These are phyloP conservation scores for Pochonia chlamydosporia DNA, from an alignment of 2,329 filamentous ascomycete species.

Conservation along the genomic window DNA sequence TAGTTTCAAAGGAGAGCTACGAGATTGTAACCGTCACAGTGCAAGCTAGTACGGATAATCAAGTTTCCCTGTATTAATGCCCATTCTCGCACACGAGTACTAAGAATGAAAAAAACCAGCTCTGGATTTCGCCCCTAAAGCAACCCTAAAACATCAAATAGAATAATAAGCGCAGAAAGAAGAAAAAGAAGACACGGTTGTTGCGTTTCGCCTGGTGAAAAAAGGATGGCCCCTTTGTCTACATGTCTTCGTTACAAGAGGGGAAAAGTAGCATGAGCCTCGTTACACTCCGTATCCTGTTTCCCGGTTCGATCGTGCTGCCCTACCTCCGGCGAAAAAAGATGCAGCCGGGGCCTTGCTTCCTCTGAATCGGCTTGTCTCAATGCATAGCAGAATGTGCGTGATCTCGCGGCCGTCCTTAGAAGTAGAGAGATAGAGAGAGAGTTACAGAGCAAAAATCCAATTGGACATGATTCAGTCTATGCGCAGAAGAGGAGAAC, in stretches of 20 bases:
- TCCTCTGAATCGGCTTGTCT: constrained; percentile 7
- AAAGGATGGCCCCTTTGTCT: not conserved
- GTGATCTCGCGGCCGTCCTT: constrained; percentile 9
- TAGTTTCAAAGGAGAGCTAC: not conserved
- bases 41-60: not conserved
- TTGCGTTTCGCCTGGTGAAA: not conserved
- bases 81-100: constrained; percentile 10
- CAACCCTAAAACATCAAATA: constrained; percentile 9
- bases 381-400: constrained; percentile 13
- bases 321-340: not conserved
- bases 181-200: not conserved
- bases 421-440: constrained; percentile 10
- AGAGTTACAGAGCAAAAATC: constrained; percentile 22
- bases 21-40: not conserved
- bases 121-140: too few species aligned
- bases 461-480: constrained; percentile 29
- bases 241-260: constrained; percentile 1
- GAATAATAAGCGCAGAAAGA: constrained; percentile 6
- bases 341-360: not conserved
- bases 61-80: constrained; percentile 14
- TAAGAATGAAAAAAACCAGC: constrained; percentile 9
- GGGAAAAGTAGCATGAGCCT: not conserved
- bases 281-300: not conserved
- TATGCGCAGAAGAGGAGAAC: constrained; percentile 27
- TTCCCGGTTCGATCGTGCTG: not conserved